These are phyloP conservation scores for Fremontodendron californicum DNA, from an alignment of 345 rosid species.

Conservation along the genomic window DNA sequence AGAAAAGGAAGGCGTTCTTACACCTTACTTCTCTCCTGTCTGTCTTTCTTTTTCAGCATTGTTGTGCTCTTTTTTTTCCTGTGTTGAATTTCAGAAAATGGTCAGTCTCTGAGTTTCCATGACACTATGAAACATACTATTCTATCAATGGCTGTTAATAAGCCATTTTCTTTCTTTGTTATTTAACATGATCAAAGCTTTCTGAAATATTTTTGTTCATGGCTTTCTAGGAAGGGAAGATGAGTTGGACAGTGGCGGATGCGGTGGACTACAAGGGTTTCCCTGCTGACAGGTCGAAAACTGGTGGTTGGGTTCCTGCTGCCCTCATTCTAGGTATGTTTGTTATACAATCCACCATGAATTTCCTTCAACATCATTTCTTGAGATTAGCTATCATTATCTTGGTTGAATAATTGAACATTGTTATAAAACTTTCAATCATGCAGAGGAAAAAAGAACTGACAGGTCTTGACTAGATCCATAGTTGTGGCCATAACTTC, in stretches of 20 bases:
- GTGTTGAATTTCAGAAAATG: constrained; percentile 20
- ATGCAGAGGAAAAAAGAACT: not conserved
- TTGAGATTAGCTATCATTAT: not conserved
- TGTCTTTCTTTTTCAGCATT: constrained; percentile 13
- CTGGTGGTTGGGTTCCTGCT: constrained; percentile 72
- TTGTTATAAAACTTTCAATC: not conserved
- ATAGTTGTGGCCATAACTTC: not conserved
- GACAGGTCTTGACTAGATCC: not conserved
- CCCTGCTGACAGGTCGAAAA: constrained; percentile 54
- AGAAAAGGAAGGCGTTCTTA: constrained; percentile 6
- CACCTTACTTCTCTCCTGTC: not conserved
- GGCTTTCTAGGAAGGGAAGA: constrained; percentile 42
- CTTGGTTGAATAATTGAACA: not conserved
- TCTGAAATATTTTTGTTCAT: not conserved
- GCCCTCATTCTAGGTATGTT: constrained; percentile 52
- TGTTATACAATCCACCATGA: constrained; percentile 3
- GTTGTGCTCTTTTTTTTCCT: not conserved
- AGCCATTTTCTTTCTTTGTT: not conserved
- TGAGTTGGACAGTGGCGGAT: constrained; percentile 49
- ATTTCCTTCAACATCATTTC: not conserved
- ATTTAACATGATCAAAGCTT: not conserved
- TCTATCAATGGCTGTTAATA: not conserved
- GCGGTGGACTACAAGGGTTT: constrained; percentile 52
- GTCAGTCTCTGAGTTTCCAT: constrained; percentile 17
- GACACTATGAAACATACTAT: not conserved